Evolutionary conservation across 2,329 filamentous ascomycete species (phyloP).

Genomic region (Pestalotiopsis sp.): DNA sequence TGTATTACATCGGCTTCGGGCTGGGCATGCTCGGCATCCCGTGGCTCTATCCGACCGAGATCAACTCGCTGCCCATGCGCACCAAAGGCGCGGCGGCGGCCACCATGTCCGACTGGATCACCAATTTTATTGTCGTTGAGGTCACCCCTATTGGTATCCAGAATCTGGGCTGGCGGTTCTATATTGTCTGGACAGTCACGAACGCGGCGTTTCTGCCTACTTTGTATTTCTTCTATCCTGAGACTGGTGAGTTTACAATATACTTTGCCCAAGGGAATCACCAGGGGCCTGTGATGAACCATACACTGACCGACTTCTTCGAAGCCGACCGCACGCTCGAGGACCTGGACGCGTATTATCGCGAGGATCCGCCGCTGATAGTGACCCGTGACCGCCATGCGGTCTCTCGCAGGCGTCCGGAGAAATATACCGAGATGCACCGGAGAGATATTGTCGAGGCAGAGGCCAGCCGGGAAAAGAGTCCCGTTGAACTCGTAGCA

Average conservation of each 20-base stretch:
- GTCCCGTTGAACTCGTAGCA: neutral
- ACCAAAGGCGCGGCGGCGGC: conserved; percentile 40
- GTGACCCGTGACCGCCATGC: neutral
- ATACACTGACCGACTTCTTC: neutral
- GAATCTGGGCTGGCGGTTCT: conserved; percentile 52
- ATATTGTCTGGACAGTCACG: conserved; percentile 51
- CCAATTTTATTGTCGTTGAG: conserved; percentile 36
- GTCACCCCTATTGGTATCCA: conserved; percentile 34
- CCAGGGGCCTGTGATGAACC: neutral
- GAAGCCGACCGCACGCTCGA: conserved; percentile 29
- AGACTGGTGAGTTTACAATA: conserved; percentile 26
- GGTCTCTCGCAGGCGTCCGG: neutral
- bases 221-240: conserved; percentile 48
- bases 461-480: neutral
- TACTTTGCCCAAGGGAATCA: too few species aligned
- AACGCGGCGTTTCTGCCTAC: conserved; percentile 45
- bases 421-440: conserved; percentile 5
- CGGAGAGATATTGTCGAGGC: neutral
- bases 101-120: conserved; percentile 39
- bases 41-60: conserved; percentile 45
- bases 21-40: conserved; percentile 39
- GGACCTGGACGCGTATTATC: conserved; percentile 11
- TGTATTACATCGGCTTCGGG: conserved; percentile 34
- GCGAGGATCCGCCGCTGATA: neutral
- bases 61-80: conserved; percentile 43